A percentile compares a stretch with the other conserved stretches of the same genome.
Conservation (phyloP, 2,329 filamentous ascomycete species). For the Chalara sp. region DNA sequence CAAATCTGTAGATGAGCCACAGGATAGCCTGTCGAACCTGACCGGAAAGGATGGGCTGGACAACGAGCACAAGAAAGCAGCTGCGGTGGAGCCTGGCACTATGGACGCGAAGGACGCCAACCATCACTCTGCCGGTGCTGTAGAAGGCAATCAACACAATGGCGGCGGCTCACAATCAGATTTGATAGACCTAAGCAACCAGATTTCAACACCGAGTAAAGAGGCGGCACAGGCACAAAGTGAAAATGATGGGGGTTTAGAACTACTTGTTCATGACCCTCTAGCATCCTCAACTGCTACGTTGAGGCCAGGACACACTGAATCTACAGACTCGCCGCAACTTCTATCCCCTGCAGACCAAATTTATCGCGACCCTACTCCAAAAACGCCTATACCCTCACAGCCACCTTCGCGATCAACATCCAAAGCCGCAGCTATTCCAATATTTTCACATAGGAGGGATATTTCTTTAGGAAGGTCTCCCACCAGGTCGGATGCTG, state of each 20-base stretch:
- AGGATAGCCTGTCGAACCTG: constrained; percentile 3
- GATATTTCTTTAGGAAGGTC: constrained; percentile 36
- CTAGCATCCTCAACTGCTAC: constrained; percentile 30
- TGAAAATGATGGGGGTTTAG: no score
- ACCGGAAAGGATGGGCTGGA: neutral
- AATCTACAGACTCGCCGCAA: constrained; percentile 6
- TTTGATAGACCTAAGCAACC: neutral
- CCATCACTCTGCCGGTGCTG: no score
- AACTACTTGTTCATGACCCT: constrained; percentile 6
- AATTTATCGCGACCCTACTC: constrained; percentile 42
- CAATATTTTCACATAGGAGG: constrained; percentile 23
- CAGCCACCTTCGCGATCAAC: constrained; percentile 32
- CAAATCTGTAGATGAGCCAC: constrained; percentile 17
- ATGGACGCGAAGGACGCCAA: no score
- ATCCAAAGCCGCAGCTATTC: constrained; percentile 27
- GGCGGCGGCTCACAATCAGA: neutral
- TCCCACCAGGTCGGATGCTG: constrained; percentile 47
- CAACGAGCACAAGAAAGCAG: no score
- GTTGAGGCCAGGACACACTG: constrained; percentile 19
- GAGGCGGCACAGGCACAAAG: no score
- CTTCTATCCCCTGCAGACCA: constrained; percentile 13
- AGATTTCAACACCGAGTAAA: no score
- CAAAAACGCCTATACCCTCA: constrained; percentile 35
- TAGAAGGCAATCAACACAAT: no score
- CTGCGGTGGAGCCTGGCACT: no score